These are phyloP conservation scores for Colletotrichum truncatum DNA, from an alignment of 2,329 filamentous ascomycete species.

Conservation along the genomic window DNA sequence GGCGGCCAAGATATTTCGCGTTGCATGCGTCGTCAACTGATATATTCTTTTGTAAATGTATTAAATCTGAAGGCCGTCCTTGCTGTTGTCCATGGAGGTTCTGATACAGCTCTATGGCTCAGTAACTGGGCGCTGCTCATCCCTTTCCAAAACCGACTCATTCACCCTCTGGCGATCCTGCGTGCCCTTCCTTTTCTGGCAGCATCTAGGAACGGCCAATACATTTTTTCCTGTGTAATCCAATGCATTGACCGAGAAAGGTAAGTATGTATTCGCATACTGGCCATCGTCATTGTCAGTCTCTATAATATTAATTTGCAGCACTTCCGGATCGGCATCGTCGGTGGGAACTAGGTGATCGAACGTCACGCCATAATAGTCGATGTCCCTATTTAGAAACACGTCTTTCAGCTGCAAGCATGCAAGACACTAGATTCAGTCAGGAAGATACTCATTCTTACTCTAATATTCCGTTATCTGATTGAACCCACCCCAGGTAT, in stretches of 20 bases:
- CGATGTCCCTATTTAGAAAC: conserved; percentile 30
- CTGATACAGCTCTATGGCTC: too few species aligned
- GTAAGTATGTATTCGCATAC: conserved; percentile 45
- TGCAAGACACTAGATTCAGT: not conserved
- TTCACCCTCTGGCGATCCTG: conserved; percentile 44
- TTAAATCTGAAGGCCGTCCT: too few species aligned
- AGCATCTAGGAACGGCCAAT: conserved; percentile 51
- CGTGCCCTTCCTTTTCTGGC: conserved; percentile 47
- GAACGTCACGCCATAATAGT: conserved; percentile 53
- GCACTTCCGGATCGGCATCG: conserved; percentile 48
- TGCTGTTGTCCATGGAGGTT: too few species aligned
- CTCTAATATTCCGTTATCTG: not conserved
- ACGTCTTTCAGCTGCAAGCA: not conserved
- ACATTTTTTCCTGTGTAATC: conserved; percentile 50
- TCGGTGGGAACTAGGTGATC: conserved; percentile 46
- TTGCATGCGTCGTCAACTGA: too few species aligned
- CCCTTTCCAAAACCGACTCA: conserved; percentile 11
- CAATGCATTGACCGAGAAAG: conserved; percentile 43
- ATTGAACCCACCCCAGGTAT: conserved; percentile 20
- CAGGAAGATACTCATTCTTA: not conserved
- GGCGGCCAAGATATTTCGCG: too few species aligned
- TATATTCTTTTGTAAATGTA: too few species aligned
- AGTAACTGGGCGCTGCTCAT: too few species aligned
- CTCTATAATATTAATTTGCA: conserved; percentile 53
- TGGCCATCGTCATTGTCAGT: conserved; percentile 40